A percentile compares a stretch with the other conserved stretches of the same genome.
Evolutionary conservation across 371 early-diverging fungal genomes (phyloP).

Genomic region (Vairimorpha apis): DNA sequence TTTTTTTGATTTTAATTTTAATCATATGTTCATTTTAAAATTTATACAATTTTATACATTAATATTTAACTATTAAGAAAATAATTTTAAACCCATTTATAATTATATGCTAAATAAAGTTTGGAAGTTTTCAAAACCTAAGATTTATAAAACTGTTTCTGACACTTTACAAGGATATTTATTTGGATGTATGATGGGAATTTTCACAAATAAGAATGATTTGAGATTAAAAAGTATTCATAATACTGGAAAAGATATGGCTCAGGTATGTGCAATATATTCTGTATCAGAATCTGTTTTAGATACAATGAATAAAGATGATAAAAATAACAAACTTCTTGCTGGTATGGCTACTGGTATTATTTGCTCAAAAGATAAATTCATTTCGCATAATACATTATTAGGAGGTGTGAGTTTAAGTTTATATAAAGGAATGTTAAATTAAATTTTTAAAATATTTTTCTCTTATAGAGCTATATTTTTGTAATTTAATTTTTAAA

Average conservation of each 20-base stretch:
- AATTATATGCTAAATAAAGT: conserved; percentile 4
- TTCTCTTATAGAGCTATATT: too few species aligned
- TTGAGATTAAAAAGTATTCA: conserved; percentile 31
- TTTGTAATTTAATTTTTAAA: too few species aligned
- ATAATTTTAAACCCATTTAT: background rate
- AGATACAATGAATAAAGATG: conserved; percentile 22
- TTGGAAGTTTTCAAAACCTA: conserved; percentile 27
- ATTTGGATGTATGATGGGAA: conserved; percentile 55
- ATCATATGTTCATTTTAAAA: too few species aligned
- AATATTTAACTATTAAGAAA: too few species aligned
- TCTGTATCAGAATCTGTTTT: conserved; percentile 42
- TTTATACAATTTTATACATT: too few species aligned
- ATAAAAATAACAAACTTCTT: conserved; percentile 21
- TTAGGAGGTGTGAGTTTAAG: conserved; percentile 29
- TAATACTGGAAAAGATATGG: conserved; percentile 51
- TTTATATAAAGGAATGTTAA: background rate
- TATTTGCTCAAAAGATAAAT: conserved; percentile 15
- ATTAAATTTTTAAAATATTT: too few species aligned
- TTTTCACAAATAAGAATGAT: conserved; percentile 28
- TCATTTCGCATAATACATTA: background rate
- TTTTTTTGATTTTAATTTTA: too few species aligned
- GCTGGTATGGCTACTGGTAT: conserved; percentile 44
- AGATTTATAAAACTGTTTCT: conserved; percentile 23
- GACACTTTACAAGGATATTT: conserved; percentile 48
- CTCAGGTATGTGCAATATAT: conserved; percentile 46